Percentiles rank a stretch among this genome's conserved stretches.
Conservation (phyloP, 352 stramenopile species). For the Globisporangium sylvaticum region DNA sequence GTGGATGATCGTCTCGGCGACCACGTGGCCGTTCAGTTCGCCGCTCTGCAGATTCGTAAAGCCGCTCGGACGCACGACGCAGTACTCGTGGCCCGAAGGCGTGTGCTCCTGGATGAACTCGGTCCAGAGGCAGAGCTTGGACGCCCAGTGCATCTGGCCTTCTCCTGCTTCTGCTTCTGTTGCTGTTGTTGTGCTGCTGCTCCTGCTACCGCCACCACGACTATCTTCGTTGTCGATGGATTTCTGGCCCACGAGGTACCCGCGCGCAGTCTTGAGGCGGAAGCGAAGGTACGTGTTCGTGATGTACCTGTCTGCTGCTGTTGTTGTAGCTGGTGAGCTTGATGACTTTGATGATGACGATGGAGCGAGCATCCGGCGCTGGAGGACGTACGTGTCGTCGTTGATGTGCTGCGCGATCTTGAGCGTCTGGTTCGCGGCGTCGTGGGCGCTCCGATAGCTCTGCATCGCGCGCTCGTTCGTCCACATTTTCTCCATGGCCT, state of each 20-base stretch:
- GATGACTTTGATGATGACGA: slow-evolving; percentile 15
- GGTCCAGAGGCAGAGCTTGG: slow-evolving; percentile 9
- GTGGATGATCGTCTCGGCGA: slow-evolving; percentile 55
- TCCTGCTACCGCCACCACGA: neutral
- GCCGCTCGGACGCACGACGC: slow-evolving; percentile 20
- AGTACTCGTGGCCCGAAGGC: slow-evolving; percentile 9
- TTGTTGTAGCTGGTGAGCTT: neutral
- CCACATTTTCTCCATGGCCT: slow-evolving; percentile 44
- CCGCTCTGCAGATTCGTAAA: slow-evolving; percentile 12
- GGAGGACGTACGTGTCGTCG: slow-evolving; percentile 52
- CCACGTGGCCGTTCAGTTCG: slow-evolving; percentile 22
- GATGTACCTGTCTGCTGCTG: slow-evolving; percentile 21
- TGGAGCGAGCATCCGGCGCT: slow-evolving; percentile 22
- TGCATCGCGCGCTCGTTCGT: slow-evolving; percentile 35
- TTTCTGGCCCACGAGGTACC: slow-evolving; percentile 35
- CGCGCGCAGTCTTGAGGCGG: slow-evolving; percentile 36
- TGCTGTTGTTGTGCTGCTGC: neutral
- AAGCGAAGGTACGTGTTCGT: slow-evolving; percentile 45
- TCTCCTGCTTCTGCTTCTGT: neutral
- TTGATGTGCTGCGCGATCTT: slow-evolving; percentile 49
- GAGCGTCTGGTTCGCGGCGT: slow-evolving; percentile 31
- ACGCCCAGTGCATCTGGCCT: slow-evolving; percentile 12
- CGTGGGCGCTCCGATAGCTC: slow-evolving; percentile 32
- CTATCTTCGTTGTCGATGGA: slow-evolving; percentile 15
- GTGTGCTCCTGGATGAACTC: slow-evolving; percentile 11